Evolutionary conservation across 768 basidiomycete species (phyloP).

Genomic region (Russula lepida): DNA sequence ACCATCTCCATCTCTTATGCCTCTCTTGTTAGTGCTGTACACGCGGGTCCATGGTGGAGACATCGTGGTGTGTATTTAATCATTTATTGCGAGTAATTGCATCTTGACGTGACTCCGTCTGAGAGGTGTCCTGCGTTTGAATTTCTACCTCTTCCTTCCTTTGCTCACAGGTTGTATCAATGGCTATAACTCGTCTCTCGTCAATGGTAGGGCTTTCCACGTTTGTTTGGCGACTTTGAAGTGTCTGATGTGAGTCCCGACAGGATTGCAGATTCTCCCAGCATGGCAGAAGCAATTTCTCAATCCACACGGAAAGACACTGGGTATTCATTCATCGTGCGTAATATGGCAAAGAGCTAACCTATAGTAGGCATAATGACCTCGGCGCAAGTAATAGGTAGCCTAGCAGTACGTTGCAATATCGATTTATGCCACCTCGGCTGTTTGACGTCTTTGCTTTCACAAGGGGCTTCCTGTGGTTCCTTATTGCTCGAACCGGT

Average conservation of each 20-base stretch:
- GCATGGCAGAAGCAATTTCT: conserved; percentile 53
- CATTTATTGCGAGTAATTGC: neutral
- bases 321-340: conserved; percentile 31
- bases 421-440: neutral
- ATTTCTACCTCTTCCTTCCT: conserved; percentile 51
- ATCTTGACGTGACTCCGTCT: neutral
- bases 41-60: conserved; percentile 52
- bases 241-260: neutral
- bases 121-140: conserved; percentile 49
- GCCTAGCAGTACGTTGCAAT: conserved; percentile 34
- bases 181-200: conserved; percentile 60
- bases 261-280: conserved; percentile 60
- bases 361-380: conserved; percentile 47
- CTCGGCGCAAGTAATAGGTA: conserved; percentile 55
- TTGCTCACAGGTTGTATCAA: conserved; percentile 59
- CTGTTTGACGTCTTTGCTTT: neutral
- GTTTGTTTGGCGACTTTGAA: neutral
- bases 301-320: conserved; percentile 40
- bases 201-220: conserved; percentile 36
- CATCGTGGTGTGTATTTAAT: conserved; percentile 40
- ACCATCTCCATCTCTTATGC: conserved; percentile 37
- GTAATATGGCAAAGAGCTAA: neutral
- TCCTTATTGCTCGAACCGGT: conserved; percentile 48
- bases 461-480: conserved; percentile 51
- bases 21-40: conserved; percentile 53